Conservation (phyloP, 352 stramenopile species). For the Phytophthora ramorum region DNA sequence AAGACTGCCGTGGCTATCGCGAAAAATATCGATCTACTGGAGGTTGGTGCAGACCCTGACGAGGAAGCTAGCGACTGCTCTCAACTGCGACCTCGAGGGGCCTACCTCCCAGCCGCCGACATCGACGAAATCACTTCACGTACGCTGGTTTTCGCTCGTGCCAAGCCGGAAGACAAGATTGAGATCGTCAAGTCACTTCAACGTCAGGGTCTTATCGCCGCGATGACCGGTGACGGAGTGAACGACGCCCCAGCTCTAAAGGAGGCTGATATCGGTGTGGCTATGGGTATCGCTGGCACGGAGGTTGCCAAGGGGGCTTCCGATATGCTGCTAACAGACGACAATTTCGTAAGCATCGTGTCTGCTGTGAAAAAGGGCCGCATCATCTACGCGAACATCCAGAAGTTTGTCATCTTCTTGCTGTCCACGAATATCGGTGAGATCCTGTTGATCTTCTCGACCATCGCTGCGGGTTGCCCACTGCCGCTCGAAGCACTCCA, state of each 20-base stretch:
- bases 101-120: constrained; percentile 71
- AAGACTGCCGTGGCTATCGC: constrained; percentile 95
- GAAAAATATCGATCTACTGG: constrained; percentile 92
- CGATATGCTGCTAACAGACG: constrained; percentile 98
- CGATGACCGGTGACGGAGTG: constrained; percentile 98
- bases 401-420: constrained; percentile 99
- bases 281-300: constrained; percentile 97
- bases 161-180: constrained; percentile 96
- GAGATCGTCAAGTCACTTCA: constrained; percentile 96
- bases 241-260: constrained; percentile 98
- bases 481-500: constrained; percentile 95
- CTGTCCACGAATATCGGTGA: constrained; percentile 97
- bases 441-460: constrained; percentile 86
- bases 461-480: constrained; percentile 61
- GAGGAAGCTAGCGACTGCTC: constrained; percentile 80
- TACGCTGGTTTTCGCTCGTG: constrained; percentile 93
- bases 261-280: constrained; percentile 95
- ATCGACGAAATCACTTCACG: constrained; percentile 89
- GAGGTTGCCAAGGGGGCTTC: constrained; percentile 98
- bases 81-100: constrained; percentile 53
- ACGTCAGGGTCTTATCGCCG: constrained; percentile 87
- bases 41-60: constrained; percentile 61
- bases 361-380: constrained; percentile 95
- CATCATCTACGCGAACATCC: constrained; percentile 98
- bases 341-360: constrained; percentile 99